Percentiles rank a stretch among this genome's conserved stretches.
phyloP scores from a whole-genome alignment of 345 rosid species.

The Schrenkiella parvula region DNA sequence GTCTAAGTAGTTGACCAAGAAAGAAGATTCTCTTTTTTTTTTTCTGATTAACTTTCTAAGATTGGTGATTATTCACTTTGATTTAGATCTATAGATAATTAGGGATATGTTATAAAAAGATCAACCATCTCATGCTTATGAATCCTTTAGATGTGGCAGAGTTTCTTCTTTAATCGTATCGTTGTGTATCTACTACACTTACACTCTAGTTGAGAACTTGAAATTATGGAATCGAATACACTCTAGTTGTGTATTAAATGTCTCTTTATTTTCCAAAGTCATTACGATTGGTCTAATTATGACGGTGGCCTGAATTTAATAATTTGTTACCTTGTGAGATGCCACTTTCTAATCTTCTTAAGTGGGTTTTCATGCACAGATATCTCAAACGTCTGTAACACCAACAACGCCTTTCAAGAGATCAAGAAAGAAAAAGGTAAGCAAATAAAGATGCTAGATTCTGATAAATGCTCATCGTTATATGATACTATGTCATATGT shows the following conservation, averaged over 20 bases:
- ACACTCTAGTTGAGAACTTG: background rate
- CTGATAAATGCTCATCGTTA: background rate
- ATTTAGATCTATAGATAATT: background rate
- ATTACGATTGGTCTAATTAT: background rate
- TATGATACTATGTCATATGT: background rate
- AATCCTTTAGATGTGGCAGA: background rate
- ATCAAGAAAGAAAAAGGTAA: constrained; percentile 72
- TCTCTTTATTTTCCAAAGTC: no score
- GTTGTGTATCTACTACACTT: background rate
- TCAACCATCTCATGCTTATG: background rate
- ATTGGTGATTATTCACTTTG: constrained; percentile 3
- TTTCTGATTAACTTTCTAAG: background rate
- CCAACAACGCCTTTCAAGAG: constrained; percentile 42
- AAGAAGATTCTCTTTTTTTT: background rate
- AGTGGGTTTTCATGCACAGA: constrained; percentile 34
- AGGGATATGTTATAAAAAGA: background rate
- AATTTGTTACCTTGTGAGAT: background rate
- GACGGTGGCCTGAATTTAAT: background rate
- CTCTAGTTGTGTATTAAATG: background rate
- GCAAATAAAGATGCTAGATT: no score
- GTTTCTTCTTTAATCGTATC: background rate
- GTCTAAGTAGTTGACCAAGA: constrained; percentile 21
- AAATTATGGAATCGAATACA: background rate
- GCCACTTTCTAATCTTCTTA: background rate
- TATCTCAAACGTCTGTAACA: constrained; percentile 31